Evolutionary conservation across 1,284 basidiomycete genomes (phyloP).

Genomic region (Cryptococcus sp.): DNA sequence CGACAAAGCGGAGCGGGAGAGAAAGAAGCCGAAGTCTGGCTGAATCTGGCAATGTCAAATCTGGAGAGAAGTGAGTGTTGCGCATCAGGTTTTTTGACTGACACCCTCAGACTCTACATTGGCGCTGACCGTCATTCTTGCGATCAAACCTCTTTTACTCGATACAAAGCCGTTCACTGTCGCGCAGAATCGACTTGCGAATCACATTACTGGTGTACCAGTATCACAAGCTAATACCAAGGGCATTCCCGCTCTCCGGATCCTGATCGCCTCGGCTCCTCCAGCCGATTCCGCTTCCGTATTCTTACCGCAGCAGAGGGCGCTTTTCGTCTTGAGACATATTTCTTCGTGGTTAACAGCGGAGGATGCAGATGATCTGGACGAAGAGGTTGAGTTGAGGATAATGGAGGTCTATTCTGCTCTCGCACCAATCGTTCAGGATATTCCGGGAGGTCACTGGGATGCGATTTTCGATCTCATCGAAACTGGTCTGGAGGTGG

Average conservation of each 20-base stretch:
- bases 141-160: conserved; percentile 60
- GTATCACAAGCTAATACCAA: conserved; percentile 60
- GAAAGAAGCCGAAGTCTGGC: conserved; percentile 70
- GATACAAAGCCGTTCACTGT: conserved; percentile 71
- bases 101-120: conserved; percentile 59
- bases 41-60: conserved; percentile 60
- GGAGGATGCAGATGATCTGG: conserved; percentile 60
- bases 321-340: conserved; percentile 82
- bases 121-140: conserved; percentile 60
- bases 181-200: conserved; percentile 85
- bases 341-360: conserved; percentile 78
- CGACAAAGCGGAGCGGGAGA: conserved; percentile 55
- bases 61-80: conserved; percentile 56
- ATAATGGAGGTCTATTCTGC: conserved; percentile 71
- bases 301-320: conserved; percentile 82
- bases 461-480: conserved; percentile 85
- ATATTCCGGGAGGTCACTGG: conserved; percentile 82
- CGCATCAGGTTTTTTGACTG: neutral
- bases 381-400: conserved; percentile 69
- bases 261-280: conserved; percentile 73
- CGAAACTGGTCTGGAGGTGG: conserved; percentile 80
- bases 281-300: conserved; percentile 69
- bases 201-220: conserved; percentile 66
- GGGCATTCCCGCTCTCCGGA: conserved; percentile 65
- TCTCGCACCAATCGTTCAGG: conserved; percentile 83